Percentiles rank a stretch among this genome's conserved stretches.
These are phyloP conservation scores for Barnettozyma salicaria DNA, from an alignment of 805 yeast species.

Conservation along the genomic window DNA sequence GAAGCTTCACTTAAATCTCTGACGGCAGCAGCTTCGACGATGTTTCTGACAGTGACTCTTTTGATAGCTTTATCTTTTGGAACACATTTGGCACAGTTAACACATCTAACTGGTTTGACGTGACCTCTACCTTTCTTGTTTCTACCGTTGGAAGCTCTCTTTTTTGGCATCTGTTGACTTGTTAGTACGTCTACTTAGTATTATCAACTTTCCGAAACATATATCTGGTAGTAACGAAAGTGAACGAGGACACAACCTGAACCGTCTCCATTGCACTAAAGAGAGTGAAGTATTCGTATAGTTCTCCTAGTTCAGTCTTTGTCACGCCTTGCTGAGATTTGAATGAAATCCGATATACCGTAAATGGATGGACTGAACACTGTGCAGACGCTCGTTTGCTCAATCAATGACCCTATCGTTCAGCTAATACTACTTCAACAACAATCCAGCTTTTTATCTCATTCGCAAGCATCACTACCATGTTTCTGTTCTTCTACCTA, in stretches of 20 bases:
- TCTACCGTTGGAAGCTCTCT: conserved; percentile 99
- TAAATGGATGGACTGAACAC: too few relatives aligned
- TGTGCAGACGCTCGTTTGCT: too few relatives aligned
- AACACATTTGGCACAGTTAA: conserved; percentile 99
- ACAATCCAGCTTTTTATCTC: neutral
- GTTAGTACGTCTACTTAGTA: conserved; percentile 24
- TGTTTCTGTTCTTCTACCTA: conserved; percentile 3
- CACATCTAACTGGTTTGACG: conserved; percentile 99
- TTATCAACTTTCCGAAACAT: too few relatives aligned
- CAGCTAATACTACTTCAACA: too few relatives aligned
- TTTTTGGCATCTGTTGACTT: conserved; percentile 80
- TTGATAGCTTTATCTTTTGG: conserved; percentile 99
- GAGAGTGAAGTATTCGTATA: too few relatives aligned
- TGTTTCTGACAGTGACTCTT: conserved; percentile 99
- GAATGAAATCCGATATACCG: too few relatives aligned
- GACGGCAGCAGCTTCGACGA: conserved; percentile 99
- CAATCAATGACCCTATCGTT: too few relatives aligned
- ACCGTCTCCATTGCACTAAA: too few relatives aligned
- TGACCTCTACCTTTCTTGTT: conserved; percentile 99
- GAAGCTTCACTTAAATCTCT: conserved; percentile 99
- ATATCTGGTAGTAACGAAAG: too few relatives aligned
- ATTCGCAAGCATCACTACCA: neutral
- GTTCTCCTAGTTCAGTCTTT: too few relatives aligned
- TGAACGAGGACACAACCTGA: too few relatives aligned
- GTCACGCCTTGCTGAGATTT: too few relatives aligned